Conservation (phyloP, 345 rosid species). For the Laguncularia racemosa region DNA sequence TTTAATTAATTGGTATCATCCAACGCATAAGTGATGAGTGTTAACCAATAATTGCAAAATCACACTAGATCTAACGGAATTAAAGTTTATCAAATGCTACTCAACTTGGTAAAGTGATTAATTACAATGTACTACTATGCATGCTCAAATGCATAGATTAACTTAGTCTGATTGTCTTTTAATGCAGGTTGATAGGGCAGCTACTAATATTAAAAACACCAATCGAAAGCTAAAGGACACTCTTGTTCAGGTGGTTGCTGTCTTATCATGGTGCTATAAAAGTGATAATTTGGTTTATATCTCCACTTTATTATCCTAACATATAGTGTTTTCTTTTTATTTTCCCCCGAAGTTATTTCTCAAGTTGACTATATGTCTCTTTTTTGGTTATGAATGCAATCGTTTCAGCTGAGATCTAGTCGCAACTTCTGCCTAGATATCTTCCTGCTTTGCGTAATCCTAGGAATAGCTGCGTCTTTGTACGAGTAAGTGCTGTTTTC, state of each 20-base stretch:
- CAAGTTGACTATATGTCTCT: neutral
- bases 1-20: too few species aligned
- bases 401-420: slow-evolving; percentile 67
- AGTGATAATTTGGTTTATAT: slow-evolving; percentile 3
- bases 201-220: slow-evolving; percentile 68
- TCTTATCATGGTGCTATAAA: neutral
- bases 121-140: too few species aligned
- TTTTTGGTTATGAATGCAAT: neutral
- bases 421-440: slow-evolving; percentile 92
- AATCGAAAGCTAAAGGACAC: slow-evolving; percentile 81
- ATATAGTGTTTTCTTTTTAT: neutral
- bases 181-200: slow-evolving; percentile 66
- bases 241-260: slow-evolving; percentile 52
- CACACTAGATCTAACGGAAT: too few species aligned
- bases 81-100: too few species aligned
- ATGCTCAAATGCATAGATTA: too few species aligned
- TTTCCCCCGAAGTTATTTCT: too few species aligned
- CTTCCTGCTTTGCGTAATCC: slow-evolving; percentile 59
- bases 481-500: slow-evolving; percentile 58
- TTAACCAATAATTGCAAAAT: too few species aligned
- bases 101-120: too few species aligned
- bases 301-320: slow-evolving; percentile 9
- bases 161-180: neutral
- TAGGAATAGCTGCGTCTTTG: slow-evolving; percentile 84
- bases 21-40: too few species aligned